A percentile compares a stretch with the other conserved stretches of the same genome.
These are phyloP conservation scores for Trichoderma virens DNA, from an alignment of 495 filamentous ascomycete genomes.

Conservation along the genomic window DNA sequence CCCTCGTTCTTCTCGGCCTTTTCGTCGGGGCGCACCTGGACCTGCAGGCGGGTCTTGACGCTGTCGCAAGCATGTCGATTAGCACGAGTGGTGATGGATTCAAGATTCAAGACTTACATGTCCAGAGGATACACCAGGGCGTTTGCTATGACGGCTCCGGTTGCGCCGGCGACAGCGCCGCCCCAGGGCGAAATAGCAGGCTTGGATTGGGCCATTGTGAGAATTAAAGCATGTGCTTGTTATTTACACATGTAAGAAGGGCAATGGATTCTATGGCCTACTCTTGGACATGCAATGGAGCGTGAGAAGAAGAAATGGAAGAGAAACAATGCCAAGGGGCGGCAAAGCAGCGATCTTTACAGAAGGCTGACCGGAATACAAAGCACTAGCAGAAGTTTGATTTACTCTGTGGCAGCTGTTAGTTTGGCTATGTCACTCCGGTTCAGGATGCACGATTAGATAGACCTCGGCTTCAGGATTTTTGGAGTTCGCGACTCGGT, in stretches of 20 bases:
- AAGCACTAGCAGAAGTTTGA: too few species aligned
- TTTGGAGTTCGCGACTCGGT: not conserved
- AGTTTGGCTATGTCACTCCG: not conserved
- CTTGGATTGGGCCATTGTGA: constrained; percentile 74
- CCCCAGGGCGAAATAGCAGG: constrained; percentile 87
- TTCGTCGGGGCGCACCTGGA: constrained; percentile 62
- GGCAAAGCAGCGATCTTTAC: too few species aligned
- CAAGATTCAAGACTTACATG: constrained; percentile 84
- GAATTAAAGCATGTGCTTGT: not conserved
- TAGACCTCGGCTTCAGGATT: constrained; percentile 2
- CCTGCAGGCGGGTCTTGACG: constrained; percentile 94
- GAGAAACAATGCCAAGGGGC: too few species aligned
- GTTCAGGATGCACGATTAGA: not conserved
- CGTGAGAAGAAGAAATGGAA: too few species aligned
- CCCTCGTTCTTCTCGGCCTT: constrained; percentile 24
- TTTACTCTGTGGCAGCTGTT: not conserved
- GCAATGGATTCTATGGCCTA: too few species aligned
- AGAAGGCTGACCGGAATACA: too few species aligned
- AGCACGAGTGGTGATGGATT: not conserved
- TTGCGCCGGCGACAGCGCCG: constrained; percentile 82
- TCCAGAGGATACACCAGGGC: constrained; percentile 93
- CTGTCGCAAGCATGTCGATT: constrained; percentile 34
- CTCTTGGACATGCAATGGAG: too few species aligned
- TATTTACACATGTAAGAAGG: too few species aligned
- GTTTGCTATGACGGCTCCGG: constrained; percentile 91